Evolutionary conservation across 345 rosid genomes (phyloP).

Genomic region (Dovyalis caffra): DNA sequence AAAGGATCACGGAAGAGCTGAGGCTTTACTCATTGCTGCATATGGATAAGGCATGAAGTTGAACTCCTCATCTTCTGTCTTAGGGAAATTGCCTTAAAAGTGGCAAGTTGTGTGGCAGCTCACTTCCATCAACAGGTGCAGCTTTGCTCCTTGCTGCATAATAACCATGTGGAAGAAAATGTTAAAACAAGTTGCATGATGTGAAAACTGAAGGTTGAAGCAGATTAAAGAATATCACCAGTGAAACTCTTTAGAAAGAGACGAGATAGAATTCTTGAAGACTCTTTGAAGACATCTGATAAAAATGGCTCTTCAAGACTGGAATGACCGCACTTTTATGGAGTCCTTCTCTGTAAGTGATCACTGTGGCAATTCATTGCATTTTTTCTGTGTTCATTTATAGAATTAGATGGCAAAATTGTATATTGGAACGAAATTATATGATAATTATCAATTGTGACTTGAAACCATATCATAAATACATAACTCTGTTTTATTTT

Average conservation of each 20-base stretch:
- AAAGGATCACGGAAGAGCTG: conserved; percentile 91
- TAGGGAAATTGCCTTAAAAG: conserved; percentile 6
- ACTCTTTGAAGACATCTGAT: neutral
- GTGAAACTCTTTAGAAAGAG: too few species aligned
- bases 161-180: neutral
- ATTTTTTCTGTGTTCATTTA: too few species aligned
- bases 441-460: neutral
- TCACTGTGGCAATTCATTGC: neutral
- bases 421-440: too few species aligned
- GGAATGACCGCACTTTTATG: neutral
- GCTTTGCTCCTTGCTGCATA: neutral
- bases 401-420: too few species aligned
- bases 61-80: conserved; percentile 18
- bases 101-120: conserved; percentile 2
- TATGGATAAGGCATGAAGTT: conserved; percentile 59
- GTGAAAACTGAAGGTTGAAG: neutral
- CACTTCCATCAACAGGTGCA: neutral
- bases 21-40: conserved; percentile 81
- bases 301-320: neutral
- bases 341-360: neutral
- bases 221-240: neutral
- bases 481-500: neutral
- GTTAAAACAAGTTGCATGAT: neutral
- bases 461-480: neutral
- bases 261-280: neutral